phyloP scores from a whole-genome alignment of 2,329 filamentous ascomycete species.

The Huntiella omanensis region DNA sequence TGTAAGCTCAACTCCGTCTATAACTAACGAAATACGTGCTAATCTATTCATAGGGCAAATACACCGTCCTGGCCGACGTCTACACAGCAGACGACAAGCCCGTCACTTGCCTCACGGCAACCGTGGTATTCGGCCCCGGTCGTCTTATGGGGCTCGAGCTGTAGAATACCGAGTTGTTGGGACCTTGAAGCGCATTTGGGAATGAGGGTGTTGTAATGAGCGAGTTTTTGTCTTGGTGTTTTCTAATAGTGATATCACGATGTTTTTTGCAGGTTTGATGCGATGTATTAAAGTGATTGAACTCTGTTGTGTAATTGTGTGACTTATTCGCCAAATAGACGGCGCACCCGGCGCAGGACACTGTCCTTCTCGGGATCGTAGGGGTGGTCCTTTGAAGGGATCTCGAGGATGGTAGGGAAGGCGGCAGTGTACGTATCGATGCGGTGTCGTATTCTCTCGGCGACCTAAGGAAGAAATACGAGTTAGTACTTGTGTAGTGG shows the following conservation, averaged over 20 bases:
- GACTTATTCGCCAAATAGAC: constrained; percentile 46
- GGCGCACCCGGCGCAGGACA: constrained; percentile 67
- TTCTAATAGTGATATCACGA: not conserved
- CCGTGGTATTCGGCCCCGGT: constrained; percentile 38
- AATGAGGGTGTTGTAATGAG: not conserved
- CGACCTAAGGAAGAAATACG: constrained; percentile 40
- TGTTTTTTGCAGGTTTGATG: not conserved
- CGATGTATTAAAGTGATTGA: not conserved
- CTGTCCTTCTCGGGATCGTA: constrained; percentile 99
- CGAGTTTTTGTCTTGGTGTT: not conserved
- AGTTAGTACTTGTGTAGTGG: not conserved
- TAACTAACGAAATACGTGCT: not conserved
- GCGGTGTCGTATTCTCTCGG: constrained; percentile 77
- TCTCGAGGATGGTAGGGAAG: constrained; percentile 91
- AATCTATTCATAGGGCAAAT: constrained; percentile 49
- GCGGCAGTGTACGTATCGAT: constrained; percentile 86
- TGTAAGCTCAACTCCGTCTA: constrained; percentile 32
- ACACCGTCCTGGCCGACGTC: constrained; percentile 76
- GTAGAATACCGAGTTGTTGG: constrained; percentile 13
- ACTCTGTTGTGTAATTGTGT: not conserved
- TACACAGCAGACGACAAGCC: constrained; percentile 51
- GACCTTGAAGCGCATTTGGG: not conserved
- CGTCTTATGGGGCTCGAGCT: constrained; percentile 24
- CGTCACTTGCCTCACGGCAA: constrained; percentile 75
- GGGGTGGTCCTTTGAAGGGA: constrained; percentile 95